These are phyloP conservation scores for Basipetospora chlamydospora DNA, from an alignment of 2,329 filamentous ascomycete genomes.

Conservation along the genomic window DNA sequence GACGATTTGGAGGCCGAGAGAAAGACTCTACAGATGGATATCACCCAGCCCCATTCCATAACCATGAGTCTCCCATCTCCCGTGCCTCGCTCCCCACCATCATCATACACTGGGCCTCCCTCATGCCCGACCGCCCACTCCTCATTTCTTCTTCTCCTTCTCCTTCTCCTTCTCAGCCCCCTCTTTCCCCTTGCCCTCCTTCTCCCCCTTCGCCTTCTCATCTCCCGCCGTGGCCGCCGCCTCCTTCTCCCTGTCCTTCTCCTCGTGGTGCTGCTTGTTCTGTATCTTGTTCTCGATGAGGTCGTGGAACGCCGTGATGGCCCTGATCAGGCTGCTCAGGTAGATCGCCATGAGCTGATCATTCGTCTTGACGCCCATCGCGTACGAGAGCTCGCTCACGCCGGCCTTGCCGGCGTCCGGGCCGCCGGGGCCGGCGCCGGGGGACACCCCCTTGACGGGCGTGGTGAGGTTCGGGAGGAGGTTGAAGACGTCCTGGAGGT, in stretches of 20 bases:
- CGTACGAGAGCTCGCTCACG: conserved; percentile 73
- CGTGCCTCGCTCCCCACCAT: no score
- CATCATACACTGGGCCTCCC: no score
- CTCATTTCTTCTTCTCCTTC: conserved; percentile 37
- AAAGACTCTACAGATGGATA: no score
- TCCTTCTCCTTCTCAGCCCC: conserved; percentile 37
- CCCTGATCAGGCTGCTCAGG: conserved; percentile 86
- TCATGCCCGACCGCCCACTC: no score
- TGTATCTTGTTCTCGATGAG: conserved; percentile 99
- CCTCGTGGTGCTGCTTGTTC: conserved; percentile 92
- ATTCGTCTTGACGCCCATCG: conserved; percentile 98
- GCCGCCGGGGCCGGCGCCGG: no score
- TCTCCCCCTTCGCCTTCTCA: conserved; percentile 35
- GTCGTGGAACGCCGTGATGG: conserved; percentile 97
- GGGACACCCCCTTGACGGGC: conserved; percentile 37
- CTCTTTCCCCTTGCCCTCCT: conserved; percentile 30
- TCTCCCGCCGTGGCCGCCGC: conserved; percentile 46
- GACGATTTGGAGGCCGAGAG: no score
- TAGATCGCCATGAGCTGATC: conserved; percentile 99
- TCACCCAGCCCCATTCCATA: no score
- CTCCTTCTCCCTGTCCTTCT: conserved; percentile 78
- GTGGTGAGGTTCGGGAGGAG: conserved; percentile 90
- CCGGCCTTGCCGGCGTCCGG: conserved; percentile 38
- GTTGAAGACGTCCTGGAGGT: conserved; percentile 99
- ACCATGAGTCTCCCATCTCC: no score